Conservation (phyloP, 2,329 filamentous ascomycete species). For the Geoglossum cookeanum region DNA sequence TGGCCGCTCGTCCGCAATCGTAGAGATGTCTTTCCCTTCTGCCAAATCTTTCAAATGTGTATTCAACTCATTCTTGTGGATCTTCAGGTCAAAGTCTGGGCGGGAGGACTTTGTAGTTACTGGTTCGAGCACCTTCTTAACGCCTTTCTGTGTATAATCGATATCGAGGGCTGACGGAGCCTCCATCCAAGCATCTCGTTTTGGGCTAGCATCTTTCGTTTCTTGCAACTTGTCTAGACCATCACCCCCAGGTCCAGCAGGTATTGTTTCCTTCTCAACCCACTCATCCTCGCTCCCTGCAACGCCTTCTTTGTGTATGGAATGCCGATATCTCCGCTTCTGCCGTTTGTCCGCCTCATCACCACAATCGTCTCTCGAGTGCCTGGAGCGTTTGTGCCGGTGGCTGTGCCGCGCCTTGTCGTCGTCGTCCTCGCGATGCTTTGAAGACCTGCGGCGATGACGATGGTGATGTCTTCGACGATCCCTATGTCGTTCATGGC, state of each 20-base stretch:
- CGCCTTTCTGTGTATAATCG: constrained; percentile 54
- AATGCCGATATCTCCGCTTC: constrained; percentile 14
- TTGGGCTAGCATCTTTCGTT: constrained; percentile 24
- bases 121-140: constrained; percentile 29
- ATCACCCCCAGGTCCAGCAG: constrained; percentile 10
- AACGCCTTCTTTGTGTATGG: constrained; percentile 17
- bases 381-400: constrained; percentile 28
- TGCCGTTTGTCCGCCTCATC: constrained; percentile 19
- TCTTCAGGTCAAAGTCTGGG: constrained; percentile 45
- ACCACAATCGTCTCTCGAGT: constrained; percentile 16
- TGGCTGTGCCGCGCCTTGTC: constrained; percentile 27
- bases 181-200: constrained; percentile 87
- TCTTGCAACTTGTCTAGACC: constrained; percentile 20
- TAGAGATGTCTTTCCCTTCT: constrained; percentile 29
- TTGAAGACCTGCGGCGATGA: constrained; percentile 16
- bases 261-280: constrained; percentile 22
- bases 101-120: constrained; percentile 22
- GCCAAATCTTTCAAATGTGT: constrained; percentile 36
- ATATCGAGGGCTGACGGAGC: constrained; percentile 64
- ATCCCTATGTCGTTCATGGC: constrained; percentile 8
- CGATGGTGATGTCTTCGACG: constrained; percentile 26
- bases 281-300: constrained; percentile 20
- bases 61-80: constrained; percentile 73
- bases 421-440: constrained; percentile 26
- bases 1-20: constrained; percentile 30